Conservation (phyloP, 352 stramenopile species). For the Globisporangium acanthophoron region DNA sequence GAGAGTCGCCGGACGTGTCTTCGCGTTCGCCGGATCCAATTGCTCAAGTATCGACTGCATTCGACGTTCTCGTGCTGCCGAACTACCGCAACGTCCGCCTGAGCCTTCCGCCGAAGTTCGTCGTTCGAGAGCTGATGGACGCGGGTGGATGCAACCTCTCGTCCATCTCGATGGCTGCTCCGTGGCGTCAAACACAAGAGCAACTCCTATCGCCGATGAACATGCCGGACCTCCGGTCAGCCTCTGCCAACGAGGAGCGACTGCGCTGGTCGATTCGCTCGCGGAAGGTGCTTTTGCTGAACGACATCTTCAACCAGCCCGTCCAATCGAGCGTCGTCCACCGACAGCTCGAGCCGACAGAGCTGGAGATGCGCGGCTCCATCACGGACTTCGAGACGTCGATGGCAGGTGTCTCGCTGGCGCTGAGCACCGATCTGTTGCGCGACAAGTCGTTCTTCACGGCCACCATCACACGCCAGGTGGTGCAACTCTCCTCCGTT, state of each 20-base stretch:
- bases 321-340: slow-evolving; percentile 4
- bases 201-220: not conserved
- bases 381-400: slow-evolving; percentile 7
- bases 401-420: slow-evolving; percentile 7
- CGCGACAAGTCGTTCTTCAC: slow-evolving; percentile 4
- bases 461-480: slow-evolving; percentile 10
- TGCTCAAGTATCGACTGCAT: not conserved
- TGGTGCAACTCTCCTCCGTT: slow-evolving; percentile 3
- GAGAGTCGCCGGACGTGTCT: not conserved
- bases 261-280: slow-evolving; percentile 11
- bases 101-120: not conserved
- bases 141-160: slow-evolving; percentile 1
- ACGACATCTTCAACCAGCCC: slow-evolving; percentile 1
- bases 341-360: not conserved
- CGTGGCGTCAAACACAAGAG: slow-evolving; percentile 1
- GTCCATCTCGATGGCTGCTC: not conserved
- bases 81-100: slow-evolving; percentile 9
- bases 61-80: slow-evolving; percentile 8
- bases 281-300: slow-evolving; percentile 2
- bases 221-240: not conserved
- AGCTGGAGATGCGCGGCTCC: slow-evolving; percentile 10
- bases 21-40: not conserved
- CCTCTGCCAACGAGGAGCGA: slow-evolving; percentile 1
- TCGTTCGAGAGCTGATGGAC: slow-evolving; percentile 1
- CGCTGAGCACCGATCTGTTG: slow-evolving; percentile 1